Conservation (phyloP, 1,284 basidiomycete genomes). For the Rhodofomes roseus region DNA sequence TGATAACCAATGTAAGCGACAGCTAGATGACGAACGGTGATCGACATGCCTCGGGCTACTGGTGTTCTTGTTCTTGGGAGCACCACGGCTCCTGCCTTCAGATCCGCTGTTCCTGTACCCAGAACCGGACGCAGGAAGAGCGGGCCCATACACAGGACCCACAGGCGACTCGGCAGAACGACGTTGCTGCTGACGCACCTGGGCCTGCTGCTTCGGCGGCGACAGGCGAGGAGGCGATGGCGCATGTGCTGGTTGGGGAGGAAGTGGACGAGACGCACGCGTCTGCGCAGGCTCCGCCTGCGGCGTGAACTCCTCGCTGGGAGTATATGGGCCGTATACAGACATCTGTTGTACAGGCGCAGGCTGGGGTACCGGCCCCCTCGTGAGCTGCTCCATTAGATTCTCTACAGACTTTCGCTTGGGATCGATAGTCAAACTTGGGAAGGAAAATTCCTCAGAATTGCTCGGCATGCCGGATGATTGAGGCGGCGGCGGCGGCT, state of each 20-base stretch:
- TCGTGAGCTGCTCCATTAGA: slow-evolving; percentile 65
- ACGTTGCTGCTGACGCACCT: slow-evolving; percentile 24
- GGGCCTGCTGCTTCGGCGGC: slow-evolving; percentile 48
- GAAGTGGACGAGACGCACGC: slow-evolving; percentile 45
- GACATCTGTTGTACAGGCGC: slow-evolving; percentile 32
- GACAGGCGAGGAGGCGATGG: slow-evolving; percentile 61
- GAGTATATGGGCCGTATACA: slow-evolving; percentile 41
- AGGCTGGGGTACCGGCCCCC: slow-evolving; percentile 41
- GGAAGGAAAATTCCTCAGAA: slow-evolving; percentile 47
- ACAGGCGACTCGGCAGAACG: slow-evolving; percentile 32
- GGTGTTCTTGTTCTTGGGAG: slow-evolving; percentile 45
- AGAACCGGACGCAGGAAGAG: slow-evolving; percentile 46
- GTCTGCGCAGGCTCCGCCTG: slow-evolving; percentile 41
- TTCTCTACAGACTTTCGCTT: slow-evolving; percentile 79
- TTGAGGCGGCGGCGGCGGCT: slow-evolving; percentile 43
- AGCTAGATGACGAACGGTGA: slow-evolving; percentile 5
- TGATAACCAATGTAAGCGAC: not conserved
- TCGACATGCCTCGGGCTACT: slow-evolving; percentile 52
- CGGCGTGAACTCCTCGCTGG: slow-evolving; percentile 38
- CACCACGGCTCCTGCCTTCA: slow-evolving; percentile 36
- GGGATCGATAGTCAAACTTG: slow-evolving; percentile 53
- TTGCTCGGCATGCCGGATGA: slow-evolving; percentile 39
- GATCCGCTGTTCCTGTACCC: slow-evolving; percentile 20
- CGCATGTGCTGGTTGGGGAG: slow-evolving; percentile 46
- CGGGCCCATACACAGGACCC: slow-evolving; percentile 31